Evolutionary conservation across 1,139 yeast genomes (phyloP), one percentile per base, ranked within the genome.

Genomic region (Debaryomyces subglobosus): DNA sequence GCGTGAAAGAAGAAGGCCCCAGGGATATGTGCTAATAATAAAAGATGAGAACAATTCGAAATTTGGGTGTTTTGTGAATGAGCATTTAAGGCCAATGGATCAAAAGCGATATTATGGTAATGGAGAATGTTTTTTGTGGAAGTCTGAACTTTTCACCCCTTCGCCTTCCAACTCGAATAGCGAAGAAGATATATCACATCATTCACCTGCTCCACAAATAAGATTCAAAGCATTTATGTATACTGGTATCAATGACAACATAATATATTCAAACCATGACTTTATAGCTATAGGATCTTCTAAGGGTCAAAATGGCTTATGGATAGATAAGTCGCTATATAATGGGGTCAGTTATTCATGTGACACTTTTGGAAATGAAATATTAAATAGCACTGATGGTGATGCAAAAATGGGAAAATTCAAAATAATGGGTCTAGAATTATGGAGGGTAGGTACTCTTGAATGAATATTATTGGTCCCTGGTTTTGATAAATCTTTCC

Each of bases 121-220:
- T 65, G 97, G 98, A 1, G 97, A 94, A 65, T 90, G 98, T 61
- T 91, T 92, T 59, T 74, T 94, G 32, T 94, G 97, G 97, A 89
- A 87, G 59, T 63, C 78, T 33, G 86, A 82, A 51, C 30, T 23
- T 13, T 18, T 30, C 33, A 24, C 37, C n/a, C 43, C 42, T 30
- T 16, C 37, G 20, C 24, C 25, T 24, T 25, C 43, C 30, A 36
- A 20, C 15, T 15, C 25, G 16, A 45, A 40, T 27, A 43, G 39
- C 18, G 44, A 45, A 39, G 46, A 43, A 37, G 35, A 52, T 8
- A 39, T 43, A 54, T 5, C 35, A 13, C 13, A 25, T 3, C 20
- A 27, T 36, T 21, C 10, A 8, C 4, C 29, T 16, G 10, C 15
- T n/a, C 47, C 37, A 3, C 43, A 56, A 8, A 55, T 59, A 12